phyloP scores from a whole-genome alignment of 805 yeast species.

The Lipomyces sp. region DNA sequence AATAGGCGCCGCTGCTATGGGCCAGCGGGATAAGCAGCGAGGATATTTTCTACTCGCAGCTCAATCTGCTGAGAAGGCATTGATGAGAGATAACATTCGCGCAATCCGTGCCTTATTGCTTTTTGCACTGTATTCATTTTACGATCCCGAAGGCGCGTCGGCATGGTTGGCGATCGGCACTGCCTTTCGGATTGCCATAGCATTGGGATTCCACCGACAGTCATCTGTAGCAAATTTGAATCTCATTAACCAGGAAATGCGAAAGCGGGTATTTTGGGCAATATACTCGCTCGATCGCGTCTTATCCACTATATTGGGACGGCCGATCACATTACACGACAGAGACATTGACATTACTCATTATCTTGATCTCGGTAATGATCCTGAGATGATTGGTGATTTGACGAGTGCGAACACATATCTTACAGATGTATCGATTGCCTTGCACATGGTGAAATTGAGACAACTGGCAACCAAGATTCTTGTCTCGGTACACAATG shows the following conservation, averaged over 20 bases:
- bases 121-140: constrained; percentile 39
- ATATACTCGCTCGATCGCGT: constrained; percentile 46
- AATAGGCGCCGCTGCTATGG: constrained; percentile 31
- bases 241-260: constrained; percentile 38
- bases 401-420: neutral
- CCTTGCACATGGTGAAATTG: constrained; percentile 30
- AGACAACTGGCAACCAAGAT: constrained; percentile 24
- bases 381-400: constrained; percentile 19
- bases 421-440: constrained; percentile 23
- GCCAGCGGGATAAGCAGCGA: constrained; percentile 22
- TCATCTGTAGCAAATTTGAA: constrained; percentile 32
- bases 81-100: constrained; percentile 26
- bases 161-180: constrained; percentile 45
- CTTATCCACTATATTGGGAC: constrained; percentile 55
- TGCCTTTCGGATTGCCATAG: constrained; percentile 41
- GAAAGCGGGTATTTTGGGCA: constrained; percentile 41
- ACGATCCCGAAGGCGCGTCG: constrained; percentile 41
- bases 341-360: constrained; percentile 51
- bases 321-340: constrained; percentile 56
- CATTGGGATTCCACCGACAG: constrained; percentile 40
- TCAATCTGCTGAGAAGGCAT: neutral
- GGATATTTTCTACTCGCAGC: constrained; percentile 22
- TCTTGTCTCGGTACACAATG: constrained; percentile 3
- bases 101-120: constrained; percentile 18
- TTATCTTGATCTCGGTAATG: constrained; percentile 21